These are phyloP conservation scores for Crassisporium funariophilum DNA, from an alignment of 768 basidiomycete species.

Conservation along the genomic window DNA sequence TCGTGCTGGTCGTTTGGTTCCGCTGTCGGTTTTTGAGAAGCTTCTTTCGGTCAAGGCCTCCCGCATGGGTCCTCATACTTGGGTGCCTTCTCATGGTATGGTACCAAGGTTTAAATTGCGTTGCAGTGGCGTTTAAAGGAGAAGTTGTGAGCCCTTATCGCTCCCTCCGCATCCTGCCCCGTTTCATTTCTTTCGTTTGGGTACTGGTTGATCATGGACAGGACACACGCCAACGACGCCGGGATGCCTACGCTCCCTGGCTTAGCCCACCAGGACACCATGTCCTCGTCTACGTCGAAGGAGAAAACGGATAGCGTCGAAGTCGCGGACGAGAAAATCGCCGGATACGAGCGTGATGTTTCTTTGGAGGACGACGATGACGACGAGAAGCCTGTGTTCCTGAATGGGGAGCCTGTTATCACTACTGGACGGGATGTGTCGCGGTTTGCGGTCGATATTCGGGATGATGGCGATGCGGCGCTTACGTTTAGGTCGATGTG, in stretches of 20 bases:
- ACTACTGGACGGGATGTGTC: slow-evolving; percentile 53
- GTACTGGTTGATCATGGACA: too few relatives aligned
- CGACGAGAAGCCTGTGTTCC: slow-evolving; percentile 31
- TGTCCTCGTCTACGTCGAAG: slow-evolving; percentile 11
- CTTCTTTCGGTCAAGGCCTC: too few relatives aligned
- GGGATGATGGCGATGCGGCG: slow-evolving; percentile 59
- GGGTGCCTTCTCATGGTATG: too few relatives aligned
- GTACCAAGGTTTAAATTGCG: too few relatives aligned
- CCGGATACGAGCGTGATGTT: background rate
- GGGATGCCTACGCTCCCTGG: slow-evolving; percentile 14
- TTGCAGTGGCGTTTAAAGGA: too few relatives aligned
- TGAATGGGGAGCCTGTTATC: slow-evolving; percentile 45
- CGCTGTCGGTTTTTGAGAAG: too few relatives aligned
- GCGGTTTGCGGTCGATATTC: slow-evolving; percentile 52
- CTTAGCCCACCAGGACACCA: slow-evolving; percentile 8
- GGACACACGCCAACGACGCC: slow-evolving; percentile 5
- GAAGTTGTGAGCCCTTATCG: too few relatives aligned
- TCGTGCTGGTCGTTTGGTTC: too few relatives aligned
- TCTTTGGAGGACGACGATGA: slow-evolving; percentile 8
- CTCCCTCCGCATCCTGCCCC: too few relatives aligned
- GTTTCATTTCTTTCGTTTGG: too few relatives aligned
- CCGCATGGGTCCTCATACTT: too few relatives aligned
- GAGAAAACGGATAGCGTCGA: slow-evolving; percentile 22
- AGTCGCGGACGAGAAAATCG: slow-evolving; percentile 20
- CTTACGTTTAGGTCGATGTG: slow-evolving; percentile 58